Conservation (phyloP, 2,329 filamentous ascomycete species). For the Epichloe gansuensis region DNA sequence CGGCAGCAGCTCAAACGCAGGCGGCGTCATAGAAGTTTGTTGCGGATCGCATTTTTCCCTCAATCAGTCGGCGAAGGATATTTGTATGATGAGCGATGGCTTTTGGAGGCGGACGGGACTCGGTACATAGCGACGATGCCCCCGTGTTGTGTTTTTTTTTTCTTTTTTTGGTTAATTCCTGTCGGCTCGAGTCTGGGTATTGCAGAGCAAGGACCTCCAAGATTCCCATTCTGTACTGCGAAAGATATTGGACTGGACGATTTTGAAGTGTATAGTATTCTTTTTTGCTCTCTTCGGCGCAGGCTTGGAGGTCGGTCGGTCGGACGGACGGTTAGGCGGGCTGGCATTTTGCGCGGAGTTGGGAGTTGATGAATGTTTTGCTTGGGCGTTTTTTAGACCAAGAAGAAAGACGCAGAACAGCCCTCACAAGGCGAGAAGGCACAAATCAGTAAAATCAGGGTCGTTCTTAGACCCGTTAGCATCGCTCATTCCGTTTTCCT, state of each 20-base stretch:
- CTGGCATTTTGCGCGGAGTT: slow-evolving; percentile 25
- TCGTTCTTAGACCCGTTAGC: not conserved
- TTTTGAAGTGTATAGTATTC: slow-evolving; percentile 8
- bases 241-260: not conserved
- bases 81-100: slow-evolving; percentile 11
- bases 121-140: slow-evolving; percentile 3
- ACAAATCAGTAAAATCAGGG: slow-evolving; percentile 6
- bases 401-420: slow-evolving; percentile 7
- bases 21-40: slow-evolving; percentile 13
- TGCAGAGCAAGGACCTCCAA: not conserved
- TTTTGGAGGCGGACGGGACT: slow-evolving; percentile 1
- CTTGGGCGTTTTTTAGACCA: not conserved
- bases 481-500: not conserved
- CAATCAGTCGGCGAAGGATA: slow-evolving; percentile 1
- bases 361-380: slow-evolving; percentile 13
- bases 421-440: slow-evolving; percentile 8
- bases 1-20: slow-evolving; percentile 12
- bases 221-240: not conserved
- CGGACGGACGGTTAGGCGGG: slow-evolving; percentile 8
- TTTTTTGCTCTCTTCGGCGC: not conserved
- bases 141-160: not conserved
- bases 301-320: not conserved
- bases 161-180: not conserved
- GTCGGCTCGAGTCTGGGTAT: not conserved
- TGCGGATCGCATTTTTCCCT: not conserved